Evolutionary conservation across 2,329 filamentous ascomycete genomes (phyloP), one percentile per base, ranked within the genome.

Genomic region (Penicillium sp.): DNA sequence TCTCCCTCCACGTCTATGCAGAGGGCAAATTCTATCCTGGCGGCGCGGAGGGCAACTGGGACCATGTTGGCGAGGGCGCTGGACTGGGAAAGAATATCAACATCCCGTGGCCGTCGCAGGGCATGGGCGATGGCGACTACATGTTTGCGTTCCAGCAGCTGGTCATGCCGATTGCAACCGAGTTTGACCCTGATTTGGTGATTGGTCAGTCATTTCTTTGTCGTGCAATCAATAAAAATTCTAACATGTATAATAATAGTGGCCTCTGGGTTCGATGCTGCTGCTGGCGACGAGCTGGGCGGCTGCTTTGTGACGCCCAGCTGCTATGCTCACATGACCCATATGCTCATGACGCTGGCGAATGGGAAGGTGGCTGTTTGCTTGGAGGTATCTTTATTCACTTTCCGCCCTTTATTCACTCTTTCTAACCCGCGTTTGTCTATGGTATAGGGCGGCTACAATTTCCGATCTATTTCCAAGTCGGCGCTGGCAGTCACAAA

Each of bases 241-340:
- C 40, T 43, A 43, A 43, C 18, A 42, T 43, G 40, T 6, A 8
- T 43, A 24, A 47, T 21, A 21, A 20, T 57, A 79, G 88, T 99
- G 57, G 94, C 94, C 20, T 91, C 94, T 43, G 94, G 94, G 0
- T 99, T 99, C 65, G 94, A 99, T 71, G 94, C 94, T 16, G 94
- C 94, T 0, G 90, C 89, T 62, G 94, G 94, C 12, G 94, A 99
- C 71, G 87, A 94, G 67, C 82, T 99, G 1, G 94, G 94, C 51
- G 91, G 89, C 30, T 99, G 94, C 70, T 93, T 91, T 67, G 94
- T 99, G 5, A 88, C 91, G 1, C 94, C 94, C 0, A 77, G 86
- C 4, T 96, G 94, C 68, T 99, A 97, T 69, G 90, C 92, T 14
- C 93, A 99, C 68, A 97, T 99, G 94, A 97, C 94, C 16, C 91